Conservation (phyloP, 2,329 filamentous ascomycete species). For the Pseudogymnoascus sp. region DNA sequence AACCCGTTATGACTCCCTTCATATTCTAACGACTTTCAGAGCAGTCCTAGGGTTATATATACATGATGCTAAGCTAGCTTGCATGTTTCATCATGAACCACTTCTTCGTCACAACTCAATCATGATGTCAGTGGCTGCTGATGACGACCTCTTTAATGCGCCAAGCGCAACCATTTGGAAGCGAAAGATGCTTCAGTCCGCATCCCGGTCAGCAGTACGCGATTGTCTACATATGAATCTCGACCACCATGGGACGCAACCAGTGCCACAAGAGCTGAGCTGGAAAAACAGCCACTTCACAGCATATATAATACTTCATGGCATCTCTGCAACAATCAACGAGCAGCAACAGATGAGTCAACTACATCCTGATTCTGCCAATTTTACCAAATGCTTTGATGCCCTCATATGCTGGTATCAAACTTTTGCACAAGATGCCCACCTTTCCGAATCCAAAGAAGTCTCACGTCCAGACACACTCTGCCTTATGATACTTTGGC, state of each 20-base stretch:
- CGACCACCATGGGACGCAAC: background rate
- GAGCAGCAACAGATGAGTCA: slow-evolving; percentile 6
- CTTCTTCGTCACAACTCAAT: slow-evolving; percentile 13
- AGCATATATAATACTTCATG: slow-evolving; percentile 9
- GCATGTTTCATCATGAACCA: slow-evolving; percentile 14
- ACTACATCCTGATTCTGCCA: background rate
- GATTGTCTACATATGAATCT: background rate
- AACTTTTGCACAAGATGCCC: background rate
- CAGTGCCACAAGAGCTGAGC: slow-evolving; percentile 2
- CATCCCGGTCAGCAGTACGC: background rate
- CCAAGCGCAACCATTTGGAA: slow-evolving; percentile 11
- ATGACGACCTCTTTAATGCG: slow-evolving; percentile 15
- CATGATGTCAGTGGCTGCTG: background rate
- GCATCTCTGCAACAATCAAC: slow-evolving; percentile 3
- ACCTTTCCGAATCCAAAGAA: background rate
- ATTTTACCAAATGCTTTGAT: slow-evolving; percentile 3
- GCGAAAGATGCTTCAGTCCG: background rate
- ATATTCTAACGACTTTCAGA: slow-evolving; percentile 17
- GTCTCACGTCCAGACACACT: slow-evolving; percentile 8
- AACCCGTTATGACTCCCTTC: no score
- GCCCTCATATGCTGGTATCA: slow-evolving; percentile 11
- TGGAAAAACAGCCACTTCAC: slow-evolving; percentile 10
- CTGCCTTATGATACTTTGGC: slow-evolving; percentile 18
- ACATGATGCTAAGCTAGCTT: slow-evolving; percentile 37
- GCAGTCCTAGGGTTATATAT: slow-evolving; percentile 42